Percentiles rank a stretch among this genome's conserved stretches.
phyloP scores from a whole-genome alignment of 441 rosid genomes.

The Erodium trifolium region DNA sequence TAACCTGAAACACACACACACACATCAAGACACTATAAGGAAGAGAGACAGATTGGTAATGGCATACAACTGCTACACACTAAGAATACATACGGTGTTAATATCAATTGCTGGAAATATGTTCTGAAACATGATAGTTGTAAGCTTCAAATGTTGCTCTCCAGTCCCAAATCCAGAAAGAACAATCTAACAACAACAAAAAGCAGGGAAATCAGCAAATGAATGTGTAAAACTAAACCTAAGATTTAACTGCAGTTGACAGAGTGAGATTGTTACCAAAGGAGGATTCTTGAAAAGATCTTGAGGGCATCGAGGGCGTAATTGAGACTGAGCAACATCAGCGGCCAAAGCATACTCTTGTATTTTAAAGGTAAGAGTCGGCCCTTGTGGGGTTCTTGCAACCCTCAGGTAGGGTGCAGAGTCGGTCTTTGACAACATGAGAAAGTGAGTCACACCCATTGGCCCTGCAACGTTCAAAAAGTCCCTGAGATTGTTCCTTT shows the following conservation, averaged over 20 bases:
- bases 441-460: slow-evolving; percentile 92
- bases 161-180: slow-evolving; percentile 82
- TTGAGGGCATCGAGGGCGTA: slow-evolving; percentile 78
- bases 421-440: slow-evolving; percentile 63
- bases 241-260: not conserved
- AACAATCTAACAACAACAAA: slow-evolving; percentile 57
- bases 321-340: slow-evolving; percentile 76
- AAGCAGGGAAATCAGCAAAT: not conserved
- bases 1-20: slow-evolving; percentile 52
- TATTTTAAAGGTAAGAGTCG: slow-evolving; percentile 74
- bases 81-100: slow-evolving; percentile 62
- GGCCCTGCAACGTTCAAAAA: slow-evolving; percentile 80
- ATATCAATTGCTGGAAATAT: slow-evolving; percentile 86
- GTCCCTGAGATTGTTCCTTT: slow-evolving; percentile 65
- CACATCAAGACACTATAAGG: slow-evolving; percentile 17
- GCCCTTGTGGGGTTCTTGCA: slow-evolving; percentile 77
- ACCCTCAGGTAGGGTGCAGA: slow-evolving; percentile 60
- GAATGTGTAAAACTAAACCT: too few relatives aligned
- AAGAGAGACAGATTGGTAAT: slow-evolving; percentile 7
- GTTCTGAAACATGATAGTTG: slow-evolving; percentile 84
- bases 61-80: slow-evolving; percentile 8
- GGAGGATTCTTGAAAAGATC: slow-evolving; percentile 86
- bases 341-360: slow-evolving; percentile 60
- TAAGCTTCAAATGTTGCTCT: slow-evolving; percentile 75
- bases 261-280: slow-evolving; percentile 30